A percentile compares a stretch with the other conserved stretches of the same genome.
These are phyloP conservation scores for Telopea speciosissima DNA, from an alignment of 177 flowering plant genomes.

Conservation along the genomic window DNA sequence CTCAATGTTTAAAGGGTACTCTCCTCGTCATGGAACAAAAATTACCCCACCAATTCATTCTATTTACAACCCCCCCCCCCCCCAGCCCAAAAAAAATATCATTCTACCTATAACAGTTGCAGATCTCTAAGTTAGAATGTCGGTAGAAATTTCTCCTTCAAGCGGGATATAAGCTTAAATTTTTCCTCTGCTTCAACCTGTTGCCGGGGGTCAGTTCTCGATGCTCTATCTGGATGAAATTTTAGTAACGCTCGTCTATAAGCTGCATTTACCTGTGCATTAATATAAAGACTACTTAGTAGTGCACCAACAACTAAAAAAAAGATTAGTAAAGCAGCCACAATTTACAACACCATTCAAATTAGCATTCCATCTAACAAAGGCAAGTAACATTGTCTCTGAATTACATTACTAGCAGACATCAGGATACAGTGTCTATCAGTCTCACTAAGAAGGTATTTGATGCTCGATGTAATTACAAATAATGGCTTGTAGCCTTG, in stretches of 20 bases:
- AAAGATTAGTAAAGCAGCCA: too few relatives aligned
- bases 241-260: conserved; percentile 69
- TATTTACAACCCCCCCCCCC: too few relatives aligned
- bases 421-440: not conserved
- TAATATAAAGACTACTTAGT: not conserved
- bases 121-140: conserved; percentile 3
- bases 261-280: conserved; percentile 69
- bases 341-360: too few relatives aligned
- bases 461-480: not conserved
- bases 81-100: too few relatives aligned
- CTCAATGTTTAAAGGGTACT: too few relatives aligned
- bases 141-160: conserved; percentile 64
- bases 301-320: not conserved
- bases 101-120: too few relatives aligned
- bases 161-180: conserved; percentile 78
- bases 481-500: not conserved
- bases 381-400: not conserved
- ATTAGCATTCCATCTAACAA: not conserved
- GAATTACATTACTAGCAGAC: too few relatives aligned
- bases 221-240: conserved; percentile 89
- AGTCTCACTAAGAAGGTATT: not conserved
- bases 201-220: conserved; percentile 53
- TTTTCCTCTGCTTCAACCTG: conserved; percentile 96
- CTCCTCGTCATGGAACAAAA: too few relatives aligned
- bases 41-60: too few relatives aligned